Conservation (phyloP, 192 early-diverging fungal genomes). For the Podila epicladia region DNA sequence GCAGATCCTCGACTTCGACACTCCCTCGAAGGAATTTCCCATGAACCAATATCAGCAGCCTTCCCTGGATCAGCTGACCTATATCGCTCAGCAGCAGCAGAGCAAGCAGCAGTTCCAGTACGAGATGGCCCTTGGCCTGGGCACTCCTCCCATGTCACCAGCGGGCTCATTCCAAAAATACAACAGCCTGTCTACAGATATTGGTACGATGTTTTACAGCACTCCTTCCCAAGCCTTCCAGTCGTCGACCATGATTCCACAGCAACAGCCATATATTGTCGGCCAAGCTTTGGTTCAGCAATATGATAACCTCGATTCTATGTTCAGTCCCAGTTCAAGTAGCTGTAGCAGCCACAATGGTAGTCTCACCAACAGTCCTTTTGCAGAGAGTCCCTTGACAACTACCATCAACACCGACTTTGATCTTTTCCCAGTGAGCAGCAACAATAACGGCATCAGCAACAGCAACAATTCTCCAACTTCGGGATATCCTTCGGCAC, state of each 20-base stretch:
- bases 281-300: conserved; percentile 34
- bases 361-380: conserved; percentile 38
- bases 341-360: conserved; percentile 30
- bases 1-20: conserved; percentile 33
- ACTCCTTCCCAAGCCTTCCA: conserved; percentile 26
- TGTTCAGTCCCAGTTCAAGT: conserved; percentile 44
- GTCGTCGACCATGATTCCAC: neutral
- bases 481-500: conserved; percentile 7
- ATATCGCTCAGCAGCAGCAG: conserved; percentile 12
- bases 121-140: conserved; percentile 27
- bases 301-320: conserved; percentile 47
- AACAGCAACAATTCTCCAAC: neutral
- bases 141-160: conserved; percentile 44
- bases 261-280: conserved; percentile 27
- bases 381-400: conserved; percentile 27
- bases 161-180: conserved; percentile 35
- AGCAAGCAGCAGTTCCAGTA: conserved; percentile 20
- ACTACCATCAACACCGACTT: conserved; percentile 29
- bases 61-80: neutral
- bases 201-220: conserved; percentile 32
- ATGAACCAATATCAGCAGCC: conserved; percentile 7
- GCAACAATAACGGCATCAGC: neutral
- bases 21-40: conserved; percentile 1
- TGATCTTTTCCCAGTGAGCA: conserved; percentile 36
- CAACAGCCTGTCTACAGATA: conserved; percentile 5